Evolutionary conservation across 768 basidiomycete genomes (phyloP), one percentile per base, ranked within the genome.

Genomic region (Suillus variegatus): DNA sequence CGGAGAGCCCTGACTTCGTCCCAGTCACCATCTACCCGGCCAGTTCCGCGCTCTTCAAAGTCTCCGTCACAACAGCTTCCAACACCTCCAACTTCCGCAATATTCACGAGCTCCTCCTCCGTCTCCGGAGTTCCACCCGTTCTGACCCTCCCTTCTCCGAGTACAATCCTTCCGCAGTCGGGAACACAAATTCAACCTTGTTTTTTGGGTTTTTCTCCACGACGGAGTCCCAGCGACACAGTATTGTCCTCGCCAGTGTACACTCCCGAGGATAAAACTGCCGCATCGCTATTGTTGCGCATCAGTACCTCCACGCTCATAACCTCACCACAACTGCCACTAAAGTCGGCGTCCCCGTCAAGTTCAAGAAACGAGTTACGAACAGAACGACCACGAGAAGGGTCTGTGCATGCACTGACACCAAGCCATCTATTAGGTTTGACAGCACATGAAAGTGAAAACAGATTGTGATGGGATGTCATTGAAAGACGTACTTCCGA

Each of bases 221-320:
- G 72, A 69, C 61, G 64, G 18, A 72, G 61, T 61, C 1, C 66
- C 0, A 73, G 61, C 43, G 49, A 55, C 0, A 66, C 78, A 49
- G 65, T 80, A 69, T 63, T 54, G 18, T 43, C 74, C 56, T 71
- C 75, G 20, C 70, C 71, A 28, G 35, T 75, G 67, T 63, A 71
- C 64, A 46, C 81, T 6, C 84, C 87, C 0, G 90, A 91, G 62
- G 90, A 92, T 71, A 88, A 91, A 76, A 83, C 81, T 0, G 90
- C 89, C 0, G 90, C 89, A 18, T 86, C 89, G 4, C 77, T 91
- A 65, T 74, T 91, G 16, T 74, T 91, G 46, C 87, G 89, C 66
- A 90, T 91, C 66, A 83, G 85, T 68, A 78, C 82, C 1, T 82
- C 84, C n/a, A 56, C 54, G 40, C 38, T 41, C 16, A 20, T n/a